Conservation (phyloP, 2,329 filamentous ascomycete species). For the Talaromyces sp. region DNA sequence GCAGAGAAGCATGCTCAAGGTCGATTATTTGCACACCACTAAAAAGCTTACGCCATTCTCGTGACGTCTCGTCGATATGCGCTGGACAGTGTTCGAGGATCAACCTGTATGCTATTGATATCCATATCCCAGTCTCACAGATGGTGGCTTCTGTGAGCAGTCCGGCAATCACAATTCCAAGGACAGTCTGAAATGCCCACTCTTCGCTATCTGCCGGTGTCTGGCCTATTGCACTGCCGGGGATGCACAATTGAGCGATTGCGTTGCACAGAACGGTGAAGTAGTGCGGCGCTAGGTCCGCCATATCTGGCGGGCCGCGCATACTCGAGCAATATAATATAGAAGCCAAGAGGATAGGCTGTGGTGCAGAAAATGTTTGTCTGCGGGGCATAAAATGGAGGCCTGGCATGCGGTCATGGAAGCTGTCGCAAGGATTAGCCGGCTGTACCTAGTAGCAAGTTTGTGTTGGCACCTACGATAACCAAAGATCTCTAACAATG, state of each 20-base stretch:
- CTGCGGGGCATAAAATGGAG: slow-evolving; percentile 18
- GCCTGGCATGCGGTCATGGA: slow-evolving; percentile 17
- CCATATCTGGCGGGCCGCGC: slow-evolving; percentile 12
- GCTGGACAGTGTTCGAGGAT: slow-evolving; percentile 16
- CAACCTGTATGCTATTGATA: slow-evolving; percentile 15
- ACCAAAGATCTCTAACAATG: slow-evolving; percentile 13
- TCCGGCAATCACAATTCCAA: slow-evolving; percentile 16
- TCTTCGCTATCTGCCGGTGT: slow-evolving; percentile 13
- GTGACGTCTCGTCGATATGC: slow-evolving; percentile 15
- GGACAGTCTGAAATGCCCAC: slow-evolving; percentile 17
- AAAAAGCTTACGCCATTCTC: slow-evolving; percentile 19
- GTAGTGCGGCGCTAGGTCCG: slow-evolving; percentile 12
- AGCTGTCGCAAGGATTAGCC: slow-evolving; percentile 4
- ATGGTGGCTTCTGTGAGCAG: slow-evolving; percentile 15
- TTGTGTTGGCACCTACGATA: slow-evolving; percentile 7
- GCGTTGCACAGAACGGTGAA: slow-evolving; percentile 15
- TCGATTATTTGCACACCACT: slow-evolving; percentile 17
- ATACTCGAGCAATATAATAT: slow-evolving; percentile 18
- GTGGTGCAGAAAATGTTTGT: slow-evolving; percentile 17
- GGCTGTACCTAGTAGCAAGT: no score
- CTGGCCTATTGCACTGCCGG: slow-evolving; percentile 3
- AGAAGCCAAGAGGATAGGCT: slow-evolving; percentile 16
- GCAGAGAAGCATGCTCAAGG: slow-evolving; percentile 18
- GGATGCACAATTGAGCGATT: slow-evolving; percentile 16
- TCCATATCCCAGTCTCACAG: slow-evolving; percentile 16